phyloP scores from a whole-genome alignment of 202 grass and related monocot genomes.

The Zizania palustris region DNA sequence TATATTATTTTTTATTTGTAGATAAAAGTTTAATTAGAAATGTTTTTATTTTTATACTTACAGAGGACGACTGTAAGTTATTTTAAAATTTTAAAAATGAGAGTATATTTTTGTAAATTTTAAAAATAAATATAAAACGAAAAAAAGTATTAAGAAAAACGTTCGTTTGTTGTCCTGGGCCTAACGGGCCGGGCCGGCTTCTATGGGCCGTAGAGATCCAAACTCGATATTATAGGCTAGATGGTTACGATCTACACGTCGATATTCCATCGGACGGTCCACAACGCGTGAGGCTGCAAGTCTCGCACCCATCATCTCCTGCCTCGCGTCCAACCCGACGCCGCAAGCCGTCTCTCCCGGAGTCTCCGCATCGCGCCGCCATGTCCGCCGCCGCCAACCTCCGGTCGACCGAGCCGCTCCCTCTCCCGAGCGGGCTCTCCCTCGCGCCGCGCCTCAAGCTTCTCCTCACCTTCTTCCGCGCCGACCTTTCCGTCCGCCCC shows the following conservation, averaged over 20 bases:
- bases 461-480: slow-evolving; percentile 79
- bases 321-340: not conserved
- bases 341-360: not conserved
- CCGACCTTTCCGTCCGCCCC: slow-evolving; percentile 67
- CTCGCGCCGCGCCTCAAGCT: slow-evolving; percentile 77
- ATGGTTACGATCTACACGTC: not conserved
- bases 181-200: no score
- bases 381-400: slow-evolving; percentile 48
- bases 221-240: no score
- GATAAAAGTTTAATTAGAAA: no score
- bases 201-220: no score
- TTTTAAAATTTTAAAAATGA: no score
- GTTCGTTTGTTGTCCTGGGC: no score
- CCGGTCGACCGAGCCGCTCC: slow-evolving; percentile 52
- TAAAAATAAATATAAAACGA: no score
- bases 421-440: slow-evolving; percentile 58
- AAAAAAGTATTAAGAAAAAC: no score
- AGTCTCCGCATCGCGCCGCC: slow-evolving; percentile 30
- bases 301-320: not conserved
- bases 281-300: not conserved
- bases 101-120: no score
- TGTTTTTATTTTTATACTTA: no score
- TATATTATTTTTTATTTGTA: no score
- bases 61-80: no score
- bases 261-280: slow-evolving; percentile 15